Evolutionary conservation across 176 grass and related monocot genomes (phyloP), one percentile per base, ranked within the genome.

Genomic region (Musa itinerans): DNA sequence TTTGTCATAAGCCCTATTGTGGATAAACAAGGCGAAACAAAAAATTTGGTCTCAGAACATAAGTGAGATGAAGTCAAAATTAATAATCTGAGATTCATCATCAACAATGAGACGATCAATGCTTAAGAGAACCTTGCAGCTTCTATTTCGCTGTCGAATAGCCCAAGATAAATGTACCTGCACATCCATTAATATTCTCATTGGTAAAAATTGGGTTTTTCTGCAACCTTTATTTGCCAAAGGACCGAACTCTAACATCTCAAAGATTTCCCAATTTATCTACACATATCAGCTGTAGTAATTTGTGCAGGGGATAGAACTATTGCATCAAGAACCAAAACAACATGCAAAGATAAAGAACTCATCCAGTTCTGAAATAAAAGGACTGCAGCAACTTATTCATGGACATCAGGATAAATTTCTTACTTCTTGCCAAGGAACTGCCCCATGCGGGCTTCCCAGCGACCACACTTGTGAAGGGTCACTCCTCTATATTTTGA

Each of bases 1-100:
- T 68, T 83, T 97, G 79, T 97, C 90, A 80, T 93, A 97, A 16
- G 94, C 94, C 69, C 94, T 97, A 73, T 20, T 21, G 34, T 20
- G 9, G 43, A 51, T 15, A 34, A 50, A 20, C 17, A 70, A 52
- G n/a, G 29, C 19, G 9, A 51, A n/a, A 50, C 1, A 19, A 13
- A 17, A 51, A 67, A 67, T 15, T 20, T 3, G 68, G 27, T 11
- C 9, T 51, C n/a, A 10, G 25, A 51, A 57, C 20, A 56, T 9
- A 74, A 55, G 2, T 22, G 1, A 27, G 34, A 27, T 25, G 11
- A 0, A 55, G 8, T 11, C 24, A 15, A 73, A 20, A 51, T 9
- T 68, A 19, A 61, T 61, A 17, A 11, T 27, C 2, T 34, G 14
- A 15, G 34, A 22, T 26, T 50, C 14, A 51, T n/a, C 12, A 70